These are phyloP conservation scores for Microbotryum scabiosae DNA, from an alignment of 1,284 basidiomycete genomes.

Conservation along the genomic window DNA sequence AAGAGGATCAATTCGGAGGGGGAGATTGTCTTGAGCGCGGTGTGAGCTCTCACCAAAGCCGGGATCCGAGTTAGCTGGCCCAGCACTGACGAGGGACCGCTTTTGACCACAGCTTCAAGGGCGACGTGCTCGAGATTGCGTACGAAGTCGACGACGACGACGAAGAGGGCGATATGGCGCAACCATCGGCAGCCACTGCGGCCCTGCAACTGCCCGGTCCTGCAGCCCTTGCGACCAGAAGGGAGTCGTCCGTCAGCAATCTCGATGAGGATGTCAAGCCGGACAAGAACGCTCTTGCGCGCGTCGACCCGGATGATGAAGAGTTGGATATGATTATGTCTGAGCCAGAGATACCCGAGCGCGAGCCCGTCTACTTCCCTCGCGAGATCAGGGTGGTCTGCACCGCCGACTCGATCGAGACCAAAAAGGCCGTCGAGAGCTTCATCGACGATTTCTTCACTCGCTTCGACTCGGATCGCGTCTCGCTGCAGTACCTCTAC, in stretches of 20 bases:
- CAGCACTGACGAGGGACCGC: not conserved
- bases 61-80: not conserved
- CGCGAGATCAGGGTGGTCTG: not conserved
- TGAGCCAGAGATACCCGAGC: not conserved
- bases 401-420: slow-evolving; percentile 9
- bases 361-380: slow-evolving; percentile 9
- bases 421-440: not conserved
- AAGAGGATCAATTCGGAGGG: slow-evolving; percentile 7
- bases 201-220: no score
- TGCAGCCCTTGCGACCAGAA: no score
- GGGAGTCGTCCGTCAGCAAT: no score
- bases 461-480: slow-evolving; percentile 19
- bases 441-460: slow-evolving; percentile 26
- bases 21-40: slow-evolving; percentile 2
- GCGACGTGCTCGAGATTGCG: slow-evolving; percentile 2
- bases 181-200: no score
- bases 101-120: slow-evolving; percentile 3
- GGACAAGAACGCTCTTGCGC: not conserved
- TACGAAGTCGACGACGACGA: not conserved
- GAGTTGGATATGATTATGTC: slow-evolving; percentile 4
- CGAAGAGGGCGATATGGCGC: not conserved
- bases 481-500: slow-evolving; percentile 21
- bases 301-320: not conserved
- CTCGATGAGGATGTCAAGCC: slow-evolving; percentile 3
- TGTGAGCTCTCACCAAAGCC: not conserved